Conservation (phyloP, 305 asterid species). For the Fraxinus velutina region DNA sequence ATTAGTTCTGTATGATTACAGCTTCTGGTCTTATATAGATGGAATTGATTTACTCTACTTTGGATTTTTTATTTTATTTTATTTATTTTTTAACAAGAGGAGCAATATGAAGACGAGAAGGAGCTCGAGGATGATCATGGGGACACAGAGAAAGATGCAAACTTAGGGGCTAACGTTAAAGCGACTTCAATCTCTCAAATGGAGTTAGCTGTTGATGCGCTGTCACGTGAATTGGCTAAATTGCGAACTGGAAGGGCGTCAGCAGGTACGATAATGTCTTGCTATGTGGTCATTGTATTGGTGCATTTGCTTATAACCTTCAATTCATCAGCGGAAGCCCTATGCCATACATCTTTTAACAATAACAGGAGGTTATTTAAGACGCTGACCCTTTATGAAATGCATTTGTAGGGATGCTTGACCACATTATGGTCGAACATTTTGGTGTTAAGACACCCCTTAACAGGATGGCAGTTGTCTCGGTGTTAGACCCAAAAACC, state of each 20-base stretch:
- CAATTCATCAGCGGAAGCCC: neutral
- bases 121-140: conserved; percentile 40
- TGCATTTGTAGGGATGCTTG: conserved; percentile 73
- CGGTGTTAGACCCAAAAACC: conserved; percentile 81
- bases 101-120: conserved; percentile 36
- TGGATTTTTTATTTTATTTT: neutral
- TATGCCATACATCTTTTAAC: neutral
- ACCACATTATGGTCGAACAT: conserved; percentile 82
- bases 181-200: conserved; percentile 57
- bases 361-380: neutral
- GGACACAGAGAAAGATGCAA: conserved; percentile 23
- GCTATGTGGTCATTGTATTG: neutral
- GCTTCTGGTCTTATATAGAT: neutral
- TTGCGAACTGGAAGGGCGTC: conserved; percentile 92
- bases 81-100: conserved; percentile 22
- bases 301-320: neutral
- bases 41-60: neutral
- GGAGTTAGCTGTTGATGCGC: conserved; percentile 79
- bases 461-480: conserved; percentile 81
- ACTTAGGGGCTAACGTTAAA: conserved; percentile 50
- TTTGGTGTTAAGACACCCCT: conserved; percentile 71
- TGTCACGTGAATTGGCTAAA: conserved; percentile 78
- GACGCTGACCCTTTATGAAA: neutral
- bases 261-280: conserved; percentile 40
- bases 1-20: neutral